phyloP scores from a whole-genome alignment of 2,329 filamentous ascomycete genomes.

The Talaromyces funiculosus region DNA sequence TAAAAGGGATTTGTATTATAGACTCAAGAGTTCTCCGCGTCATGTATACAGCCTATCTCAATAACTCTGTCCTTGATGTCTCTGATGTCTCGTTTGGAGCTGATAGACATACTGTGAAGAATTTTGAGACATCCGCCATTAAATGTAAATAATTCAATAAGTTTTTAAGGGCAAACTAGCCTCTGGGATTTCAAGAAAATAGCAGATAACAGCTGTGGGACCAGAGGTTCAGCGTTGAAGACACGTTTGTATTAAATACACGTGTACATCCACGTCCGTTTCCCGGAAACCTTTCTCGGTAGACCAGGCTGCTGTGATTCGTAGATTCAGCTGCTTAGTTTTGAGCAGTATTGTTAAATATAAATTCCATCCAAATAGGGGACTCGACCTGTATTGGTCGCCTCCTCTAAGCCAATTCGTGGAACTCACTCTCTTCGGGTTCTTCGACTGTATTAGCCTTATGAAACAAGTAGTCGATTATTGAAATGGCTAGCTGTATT shows the following conservation, averaged over 20 bases:
- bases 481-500: background rate
- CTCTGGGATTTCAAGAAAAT: background rate
- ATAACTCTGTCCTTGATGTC: background rate
- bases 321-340: no score
- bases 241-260: background rate
- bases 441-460: background rate
- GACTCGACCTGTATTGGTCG: background rate
- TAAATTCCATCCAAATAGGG: background rate
- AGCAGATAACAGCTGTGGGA: background rate
- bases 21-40: background rate
- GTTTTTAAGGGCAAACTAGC: background rate
- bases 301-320: no score
- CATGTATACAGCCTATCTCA: background rate
- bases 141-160: background rate
- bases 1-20: background rate
- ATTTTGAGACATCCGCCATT: background rate
- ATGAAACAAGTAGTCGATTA: background rate
- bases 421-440: no score
- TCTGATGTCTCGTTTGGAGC: background rate
- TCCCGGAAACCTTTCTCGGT: background rate
- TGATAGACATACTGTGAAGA: background rate
- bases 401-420: background rate
- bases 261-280: background rate
- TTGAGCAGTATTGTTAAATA: no score
- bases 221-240: background rate